Evolutionary conservation across 352 stramenopile genomes (phyloP).

Genomic region (Phytopythium boreale): DNA sequence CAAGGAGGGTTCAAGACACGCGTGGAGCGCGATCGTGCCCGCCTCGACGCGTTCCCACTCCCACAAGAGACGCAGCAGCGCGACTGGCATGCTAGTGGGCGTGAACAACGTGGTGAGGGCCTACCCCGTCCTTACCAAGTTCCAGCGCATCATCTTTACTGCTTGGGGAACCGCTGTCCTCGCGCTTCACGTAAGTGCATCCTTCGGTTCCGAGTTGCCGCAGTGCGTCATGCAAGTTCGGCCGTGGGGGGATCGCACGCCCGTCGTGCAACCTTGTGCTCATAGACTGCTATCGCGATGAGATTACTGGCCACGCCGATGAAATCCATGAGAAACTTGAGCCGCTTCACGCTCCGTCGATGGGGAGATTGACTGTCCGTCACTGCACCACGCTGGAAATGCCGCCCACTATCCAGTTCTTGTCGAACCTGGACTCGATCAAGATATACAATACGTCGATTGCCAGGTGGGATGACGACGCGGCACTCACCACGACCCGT

Average conservation of each 20-base stretch:
- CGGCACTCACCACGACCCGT: background rate
- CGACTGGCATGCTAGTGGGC: background rate
- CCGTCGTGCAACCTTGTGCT: constrained; percentile 24
- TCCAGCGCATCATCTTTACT: constrained; percentile 11
- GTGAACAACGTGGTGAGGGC: background rate
- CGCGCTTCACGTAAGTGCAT: constrained; percentile 9
- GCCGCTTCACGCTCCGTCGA: constrained; percentile 17
- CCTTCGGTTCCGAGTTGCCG: background rate
- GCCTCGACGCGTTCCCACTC: no score
- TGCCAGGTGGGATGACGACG: background rate
- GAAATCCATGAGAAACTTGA: constrained; percentile 20
- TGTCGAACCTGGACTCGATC: background rate
- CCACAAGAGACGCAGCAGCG: background rate
- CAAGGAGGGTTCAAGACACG: background rate
- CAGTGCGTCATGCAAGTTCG: constrained; percentile 25
- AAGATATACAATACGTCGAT: constrained; percentile 3
- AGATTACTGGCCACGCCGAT: constrained; percentile 1
- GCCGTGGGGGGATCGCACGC: constrained; percentile 21
- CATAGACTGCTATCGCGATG: constrained; percentile 15
- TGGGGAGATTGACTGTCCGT: constrained; percentile 26
- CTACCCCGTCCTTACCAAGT: background rate
- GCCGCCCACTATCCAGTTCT: background rate
- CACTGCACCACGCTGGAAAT: constrained; percentile 22
- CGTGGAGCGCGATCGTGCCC: constrained; percentile 3
- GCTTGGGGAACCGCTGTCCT: constrained; percentile 18